Evolutionary conservation across 1,284 basidiomycete genomes (phyloP).

Genomic region (Malassezia arunalokei): DNA sequence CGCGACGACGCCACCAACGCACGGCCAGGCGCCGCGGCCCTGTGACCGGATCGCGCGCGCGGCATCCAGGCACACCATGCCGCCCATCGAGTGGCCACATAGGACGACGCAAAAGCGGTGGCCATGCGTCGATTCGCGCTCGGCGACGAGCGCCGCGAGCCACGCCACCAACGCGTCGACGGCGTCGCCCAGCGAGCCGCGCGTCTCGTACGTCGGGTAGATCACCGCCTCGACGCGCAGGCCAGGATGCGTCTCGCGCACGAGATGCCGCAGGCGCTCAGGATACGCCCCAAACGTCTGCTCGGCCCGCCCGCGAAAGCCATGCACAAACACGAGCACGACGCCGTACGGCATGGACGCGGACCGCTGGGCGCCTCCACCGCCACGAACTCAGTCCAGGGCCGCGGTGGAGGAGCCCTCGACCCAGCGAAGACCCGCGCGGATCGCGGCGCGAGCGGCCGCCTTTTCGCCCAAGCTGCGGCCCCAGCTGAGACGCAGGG

Average conservation of each 20-base stretch:
- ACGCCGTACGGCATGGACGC: neutral
- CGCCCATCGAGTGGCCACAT: constrained; percentile 63
- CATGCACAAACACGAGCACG: constrained; percentile 15
- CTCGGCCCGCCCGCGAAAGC: constrained; percentile 58
- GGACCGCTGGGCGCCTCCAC: neutral
- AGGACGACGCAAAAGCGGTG: constrained; percentile 53
- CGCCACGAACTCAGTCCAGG: neutral
- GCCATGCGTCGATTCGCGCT: constrained; percentile 57
- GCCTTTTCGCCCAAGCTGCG: constrained; percentile 49
- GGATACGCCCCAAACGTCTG: constrained; percentile 66
- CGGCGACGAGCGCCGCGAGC: constrained; percentile 61
- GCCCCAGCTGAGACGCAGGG: constrained; percentile 83
- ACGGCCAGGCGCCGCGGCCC: constrained; percentile 57
- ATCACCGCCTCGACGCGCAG: constrained; percentile 60
- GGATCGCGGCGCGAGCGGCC: constrained; percentile 33
- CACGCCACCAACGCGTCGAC: constrained; percentile 23
- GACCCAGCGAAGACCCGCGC: constrained; percentile 16
- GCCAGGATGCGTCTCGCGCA: constrained; percentile 51
- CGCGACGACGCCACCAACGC: constrained; percentile 65
- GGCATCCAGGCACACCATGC: constrained; percentile 64
- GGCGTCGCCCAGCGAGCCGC: constrained; percentile 34
- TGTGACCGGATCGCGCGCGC: constrained; percentile 53
- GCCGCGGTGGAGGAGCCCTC: constrained; percentile 1
- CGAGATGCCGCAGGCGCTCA: constrained; percentile 61
- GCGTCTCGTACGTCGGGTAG: constrained; percentile 80